phyloP scores from a whole-genome alignment of 306 rosid genomes.

The Coriaria nepalensis region DNA sequence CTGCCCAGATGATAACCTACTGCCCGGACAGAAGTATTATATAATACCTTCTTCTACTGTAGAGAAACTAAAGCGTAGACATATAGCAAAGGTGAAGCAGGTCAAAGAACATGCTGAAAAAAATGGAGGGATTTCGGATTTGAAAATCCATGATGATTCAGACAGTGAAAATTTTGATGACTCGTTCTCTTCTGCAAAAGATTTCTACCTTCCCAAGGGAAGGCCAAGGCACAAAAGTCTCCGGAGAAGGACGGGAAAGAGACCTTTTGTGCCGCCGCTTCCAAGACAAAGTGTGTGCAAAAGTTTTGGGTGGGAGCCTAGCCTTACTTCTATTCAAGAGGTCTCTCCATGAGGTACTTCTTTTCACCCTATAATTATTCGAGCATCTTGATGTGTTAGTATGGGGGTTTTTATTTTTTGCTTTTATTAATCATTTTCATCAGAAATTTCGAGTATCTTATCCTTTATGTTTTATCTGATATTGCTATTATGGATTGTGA shows the following conservation, averaged over 20 bases:
- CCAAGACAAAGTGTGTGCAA: slow-evolving; percentile 27
- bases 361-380: no score
- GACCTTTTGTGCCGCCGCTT: slow-evolving; percentile 48
- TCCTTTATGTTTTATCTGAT: no score
- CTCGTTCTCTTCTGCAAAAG: slow-evolving; percentile 27
- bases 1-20: slow-evolving; percentile 31
- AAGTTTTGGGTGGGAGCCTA: slow-evolving; percentile 50
- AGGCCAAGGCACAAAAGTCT: slow-evolving; percentile 13
- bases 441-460: no score
- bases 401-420: no score
- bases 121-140: slow-evolving; percentile 11
- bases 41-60: slow-evolving; percentile 30
- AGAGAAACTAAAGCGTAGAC: slow-evolving; percentile 38
- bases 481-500: no score
- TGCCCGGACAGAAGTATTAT: slow-evolving; percentile 54
- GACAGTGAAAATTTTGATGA: slow-evolving; percentile 20
- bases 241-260: slow-evolving; percentile 26
- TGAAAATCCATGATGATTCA: slow-evolving; percentile 17
- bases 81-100: slow-evolving; percentile 11
- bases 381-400: no score
- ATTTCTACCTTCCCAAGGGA: slow-evolving; percentile 19
- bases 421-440: no score
- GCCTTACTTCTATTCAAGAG: slow-evolving; percentile 49
- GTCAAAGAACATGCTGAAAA: slow-evolving; percentile 4
- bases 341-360: slow-evolving; percentile 41